Evolutionary conservation across 139 green algal genomes (phyloP), one percentile per base, ranked within the genome.

Genomic region (Picochlorum costavermella): DNA sequence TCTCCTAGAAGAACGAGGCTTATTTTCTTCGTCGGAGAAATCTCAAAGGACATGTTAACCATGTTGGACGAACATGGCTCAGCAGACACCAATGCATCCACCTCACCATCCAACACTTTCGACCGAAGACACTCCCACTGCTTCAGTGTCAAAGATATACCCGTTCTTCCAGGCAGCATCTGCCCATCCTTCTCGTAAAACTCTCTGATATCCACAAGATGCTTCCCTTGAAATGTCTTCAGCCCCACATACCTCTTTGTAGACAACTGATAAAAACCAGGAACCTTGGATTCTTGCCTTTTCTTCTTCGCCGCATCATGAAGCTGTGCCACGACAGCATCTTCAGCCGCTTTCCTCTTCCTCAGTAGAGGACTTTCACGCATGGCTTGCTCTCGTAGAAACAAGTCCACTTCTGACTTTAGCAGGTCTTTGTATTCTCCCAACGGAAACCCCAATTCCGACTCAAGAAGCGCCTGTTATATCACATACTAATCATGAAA

Each of bases 131-230:
- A 60, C 29, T 20, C 28, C 74, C 74, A 84, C 25, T 83, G 70
- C 2, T 30, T 2, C 3, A 43, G 29, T 10, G 56, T 56, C 29
- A 85, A 50, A 5, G 56, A 46, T 44, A 84, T 71, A 43, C 79
- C 70, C 36, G 83, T 86, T 50, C 64, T 69, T 33, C 76, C 75
- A 25, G 75, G 69, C 13, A 74, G 61, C 62, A 65, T 23, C 29
- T 33, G 48, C n/a, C 17, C 46, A 10, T 73, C 69, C 72, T 88
- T 83, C 4, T 78, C 59, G 29, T 86, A 87, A 31, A 62, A 87
- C 43, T 83, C 69, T 26, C 81, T 50, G 45, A 87, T 46, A 49
- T 87, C 72, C 9, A 74, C 68, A 25, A 78, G 55, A 43, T 17
- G 25, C 9, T 64, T 69, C 23, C 62, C 58, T 37, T 63, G 68